A percentile compares a stretch with the other conserved stretches of the same genome.
Conservation (phyloP, 73 alveolate species). For the Tetrahymena elliotti region DNA sequence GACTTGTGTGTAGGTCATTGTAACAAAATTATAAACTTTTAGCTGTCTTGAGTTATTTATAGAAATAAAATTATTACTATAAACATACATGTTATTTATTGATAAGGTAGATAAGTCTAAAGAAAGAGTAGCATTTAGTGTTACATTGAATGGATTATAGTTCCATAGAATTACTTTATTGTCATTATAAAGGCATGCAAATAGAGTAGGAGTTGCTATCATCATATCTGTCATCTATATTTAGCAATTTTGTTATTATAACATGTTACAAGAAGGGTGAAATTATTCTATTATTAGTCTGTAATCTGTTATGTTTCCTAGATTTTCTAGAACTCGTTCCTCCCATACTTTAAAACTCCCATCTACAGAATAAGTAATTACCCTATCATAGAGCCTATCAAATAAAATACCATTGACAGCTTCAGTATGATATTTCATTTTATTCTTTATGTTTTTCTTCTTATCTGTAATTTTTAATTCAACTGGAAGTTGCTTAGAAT, state of each 20-base stretch:
- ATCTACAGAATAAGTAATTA: neutral
- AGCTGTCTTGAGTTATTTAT: neutral
- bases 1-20: neutral
- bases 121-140: neutral
- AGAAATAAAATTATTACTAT: neutral
- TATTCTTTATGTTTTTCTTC: neutral
- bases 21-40: neutral
- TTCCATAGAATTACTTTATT: neutral
- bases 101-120: neutral
- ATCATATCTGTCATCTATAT: neutral
- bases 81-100: neutral
- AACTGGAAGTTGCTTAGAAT: neutral
- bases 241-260: neutral
- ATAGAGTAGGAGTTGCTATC: neutral
- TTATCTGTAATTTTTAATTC: neutral
- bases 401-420: neutral
- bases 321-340: neutral
- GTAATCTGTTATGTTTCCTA: neutral
- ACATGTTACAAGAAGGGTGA: neutral
- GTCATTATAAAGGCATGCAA: neutral
- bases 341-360: neutral
- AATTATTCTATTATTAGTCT: neutral
- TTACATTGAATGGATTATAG: neutral
- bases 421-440: neutral
- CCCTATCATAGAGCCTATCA: neutral